Evolutionary conservation across 2,329 filamentous ascomycete genomes (phyloP), one percentile per base, ranked within the genome.

Genomic region (Epichloe amarillans): DNA sequence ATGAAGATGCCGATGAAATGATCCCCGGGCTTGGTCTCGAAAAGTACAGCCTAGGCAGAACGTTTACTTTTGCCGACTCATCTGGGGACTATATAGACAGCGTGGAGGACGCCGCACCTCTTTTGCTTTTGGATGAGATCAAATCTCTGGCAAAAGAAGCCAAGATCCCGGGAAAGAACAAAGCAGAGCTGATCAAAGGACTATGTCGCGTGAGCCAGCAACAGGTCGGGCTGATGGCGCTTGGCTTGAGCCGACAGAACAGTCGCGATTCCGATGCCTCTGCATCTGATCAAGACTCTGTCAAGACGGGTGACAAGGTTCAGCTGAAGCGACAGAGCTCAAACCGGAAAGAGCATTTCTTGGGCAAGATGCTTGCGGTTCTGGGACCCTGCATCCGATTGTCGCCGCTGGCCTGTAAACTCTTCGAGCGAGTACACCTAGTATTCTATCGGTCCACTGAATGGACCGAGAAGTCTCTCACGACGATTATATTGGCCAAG

Each of bases 401-500:
- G 12, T 88, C 88, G 0, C 68, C 83, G 0, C 69, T 78, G 0
- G 76, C 83, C 0, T 77, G 89, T 55, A 88, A 83, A 60, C 76
- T 98, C 0, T 98, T 98, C 60, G 89, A 96, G 65, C 80, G 93
- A 26, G 89, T 97, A 0, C 93, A 97, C 68, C 71, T 98, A 2
- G 89, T 98, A 30, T 98, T 96, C 65, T 97, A 97, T 65, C 79
- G 91, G 52, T 96, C 90, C 10, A 94, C 88, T 0, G 87, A 95
- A 64, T 98, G 93, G 93, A 95, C 90, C 0, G 91, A 97, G 60
- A 97, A 95, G 65, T 96, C 91, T 1, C 72, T 98, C 14, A 97
- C 88, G 1, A 91, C 90, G 0, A 91, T 97, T 50, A 95, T 98
- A 43, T 75, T 98, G 5, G 88, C 93, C 7, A 90, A 91, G 56